A percentile compares a stretch with the other conserved stretches of the same genome.
Evolutionary conservation across 176 grass and related monocot genomes (phyloP).

Genomic region (Eleusine coracana): DNA sequence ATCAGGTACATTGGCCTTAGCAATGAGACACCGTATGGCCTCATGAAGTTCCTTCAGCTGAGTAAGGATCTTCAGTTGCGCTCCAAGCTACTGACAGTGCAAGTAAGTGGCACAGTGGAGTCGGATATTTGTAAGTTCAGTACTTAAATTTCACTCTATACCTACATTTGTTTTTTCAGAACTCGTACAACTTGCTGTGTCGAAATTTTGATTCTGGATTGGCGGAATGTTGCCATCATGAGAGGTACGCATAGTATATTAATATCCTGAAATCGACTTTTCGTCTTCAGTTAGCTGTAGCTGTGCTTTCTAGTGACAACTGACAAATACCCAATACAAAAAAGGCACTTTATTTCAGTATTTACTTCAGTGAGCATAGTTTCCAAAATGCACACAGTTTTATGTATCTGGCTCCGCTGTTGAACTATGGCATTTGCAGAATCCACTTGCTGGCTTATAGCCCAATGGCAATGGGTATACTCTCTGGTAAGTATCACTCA

Average conservation of each 20-base stretch:
- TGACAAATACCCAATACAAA: not conserved
- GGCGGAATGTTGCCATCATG: slow-evolving; percentile 92
- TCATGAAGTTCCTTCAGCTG: slow-evolving; percentile 85
- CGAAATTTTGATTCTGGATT: slow-evolving; percentile 86
- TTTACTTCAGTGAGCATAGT: not conserved
- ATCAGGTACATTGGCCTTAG: slow-evolving; percentile 92
- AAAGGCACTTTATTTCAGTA: not conserved
- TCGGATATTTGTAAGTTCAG: not conserved
- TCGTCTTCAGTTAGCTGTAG: not conserved
- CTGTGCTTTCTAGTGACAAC: not conserved
- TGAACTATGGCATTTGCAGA: slow-evolving; percentile 48
- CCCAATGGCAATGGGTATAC: slow-evolving; percentile 96
- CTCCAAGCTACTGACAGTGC: slow-evolving; percentile 68
- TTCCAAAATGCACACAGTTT: not conserved
- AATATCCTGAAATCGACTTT: not conserved
- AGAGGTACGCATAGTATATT: slow-evolving; percentile 49
- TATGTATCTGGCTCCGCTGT: not conserved
- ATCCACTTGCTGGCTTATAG: slow-evolving; percentile 86
- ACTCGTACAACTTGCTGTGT: slow-evolving; percentile 83
- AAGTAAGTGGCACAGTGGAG: slow-evolving; percentile 41
- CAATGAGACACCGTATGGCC: slow-evolving; percentile 90
- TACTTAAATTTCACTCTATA: not conserved
- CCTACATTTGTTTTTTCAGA: slow-evolving; percentile 48
- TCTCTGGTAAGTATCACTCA: slow-evolving; percentile 84
- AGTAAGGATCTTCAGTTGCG: slow-evolving; percentile 46